phyloP scores from a whole-genome alignment of 345 rosid species.

The Carallia brachiata region DNA sequence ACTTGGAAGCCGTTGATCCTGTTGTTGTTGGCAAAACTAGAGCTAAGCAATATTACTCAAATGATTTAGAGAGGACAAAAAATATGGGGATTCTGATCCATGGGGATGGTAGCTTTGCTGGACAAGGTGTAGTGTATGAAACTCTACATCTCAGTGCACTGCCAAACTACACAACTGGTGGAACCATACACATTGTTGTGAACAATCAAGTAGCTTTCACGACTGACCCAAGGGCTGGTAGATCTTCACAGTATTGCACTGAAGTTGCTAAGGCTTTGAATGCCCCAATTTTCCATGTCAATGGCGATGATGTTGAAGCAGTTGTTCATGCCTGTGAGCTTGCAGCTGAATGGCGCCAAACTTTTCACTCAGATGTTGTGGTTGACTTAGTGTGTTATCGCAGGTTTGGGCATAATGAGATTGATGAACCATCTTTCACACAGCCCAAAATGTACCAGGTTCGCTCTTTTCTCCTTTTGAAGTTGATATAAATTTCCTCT shows the following conservation, averaged over 20 bases:
- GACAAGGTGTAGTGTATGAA: conserved; percentile 86
- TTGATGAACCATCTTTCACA: conserved; percentile 79
- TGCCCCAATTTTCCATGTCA: conserved; percentile 82
- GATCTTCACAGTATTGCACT: conserved; percentile 85
- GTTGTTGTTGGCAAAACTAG: conserved; percentile 83
- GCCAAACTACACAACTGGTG: conserved; percentile 75
- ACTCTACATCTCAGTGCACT: conserved; percentile 89
- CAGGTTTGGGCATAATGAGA: conserved; percentile 82
- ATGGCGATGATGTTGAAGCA: conserved; percentile 77
- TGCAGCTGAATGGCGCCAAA: conserved; percentile 90
- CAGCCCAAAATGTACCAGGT: conserved; percentile 88
- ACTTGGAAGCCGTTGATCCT: conserved; percentile 85
- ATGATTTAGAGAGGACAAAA: conserved; percentile 58
- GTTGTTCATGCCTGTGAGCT: conserved; percentile 77
- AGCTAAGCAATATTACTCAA: conserved; percentile 76
- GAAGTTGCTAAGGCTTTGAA: conserved; percentile 83
- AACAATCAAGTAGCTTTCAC: conserved; percentile 91
- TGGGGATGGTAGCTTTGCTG: too few species aligned
- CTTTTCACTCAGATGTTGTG: conserved; percentile 77
- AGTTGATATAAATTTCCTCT: not conserved
- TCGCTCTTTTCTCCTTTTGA: conserved; percentile 10
- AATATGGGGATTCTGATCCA: too few species aligned
- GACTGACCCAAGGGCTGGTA: conserved; percentile 71
- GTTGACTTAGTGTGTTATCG: conserved; percentile 80
- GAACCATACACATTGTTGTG: conserved; percentile 80